A percentile compares a stretch with the other conserved stretches of the same genome.
These are phyloP conservation scores for Ganoderma leucocontextum DNA, from an alignment of 1,284 basidiomycete genomes.

Conservation along the genomic window DNA sequence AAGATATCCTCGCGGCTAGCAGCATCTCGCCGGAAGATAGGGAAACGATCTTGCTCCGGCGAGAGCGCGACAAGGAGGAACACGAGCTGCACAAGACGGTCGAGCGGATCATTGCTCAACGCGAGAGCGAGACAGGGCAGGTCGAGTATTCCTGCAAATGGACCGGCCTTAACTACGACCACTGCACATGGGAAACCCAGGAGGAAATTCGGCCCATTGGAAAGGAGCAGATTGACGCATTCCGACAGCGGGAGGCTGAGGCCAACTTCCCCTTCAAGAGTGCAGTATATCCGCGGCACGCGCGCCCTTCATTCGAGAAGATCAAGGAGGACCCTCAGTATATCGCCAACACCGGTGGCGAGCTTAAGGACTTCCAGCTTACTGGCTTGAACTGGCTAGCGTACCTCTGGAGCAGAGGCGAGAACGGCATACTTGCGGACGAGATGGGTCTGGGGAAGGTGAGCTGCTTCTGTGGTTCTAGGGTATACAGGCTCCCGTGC, in stretches of 20 bases:
- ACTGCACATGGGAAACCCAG: slow-evolving; percentile 95
- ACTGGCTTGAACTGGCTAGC: slow-evolving; percentile 99
- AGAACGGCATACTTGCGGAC: slow-evolving; percentile 98
- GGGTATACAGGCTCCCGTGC: not conserved
- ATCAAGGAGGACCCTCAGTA: slow-evolving; percentile 94
- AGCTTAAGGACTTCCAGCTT: slow-evolving; percentile 97
- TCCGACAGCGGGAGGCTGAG: slow-evolving; percentile 80
- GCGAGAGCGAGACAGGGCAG: slow-evolving; percentile 73
- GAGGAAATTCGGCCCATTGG: slow-evolving; percentile 83
- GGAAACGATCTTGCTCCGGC: slow-evolving; percentile 89
- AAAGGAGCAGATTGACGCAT: slow-evolving; percentile 82
- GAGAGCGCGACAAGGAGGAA: slow-evolving; percentile 90
- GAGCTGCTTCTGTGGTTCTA: slow-evolving; percentile 12
- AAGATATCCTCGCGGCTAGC: slow-evolving; percentile 72
- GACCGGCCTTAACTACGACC: slow-evolving; percentile 93
- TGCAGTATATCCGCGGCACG: slow-evolving; percentile 69
- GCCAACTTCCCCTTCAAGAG: slow-evolving; percentile 91
- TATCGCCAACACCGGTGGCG: slow-evolving; percentile 78
- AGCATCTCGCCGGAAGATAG: slow-evolving; percentile 87
- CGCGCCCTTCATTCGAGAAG: slow-evolving; percentile 86
- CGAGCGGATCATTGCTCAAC: slow-evolving; percentile 90
- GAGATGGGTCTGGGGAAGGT: slow-evolving; percentile 99
- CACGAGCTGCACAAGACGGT: slow-evolving; percentile 92
- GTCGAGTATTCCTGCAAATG: slow-evolving; percentile 98
- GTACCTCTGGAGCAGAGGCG: slow-evolving; percentile 93